A percentile compares a stretch with the other conserved stretches of the same genome.
phyloP scores from a whole-genome alignment of 177 flowering plant species.

The Vitis hybrid region DNA sequence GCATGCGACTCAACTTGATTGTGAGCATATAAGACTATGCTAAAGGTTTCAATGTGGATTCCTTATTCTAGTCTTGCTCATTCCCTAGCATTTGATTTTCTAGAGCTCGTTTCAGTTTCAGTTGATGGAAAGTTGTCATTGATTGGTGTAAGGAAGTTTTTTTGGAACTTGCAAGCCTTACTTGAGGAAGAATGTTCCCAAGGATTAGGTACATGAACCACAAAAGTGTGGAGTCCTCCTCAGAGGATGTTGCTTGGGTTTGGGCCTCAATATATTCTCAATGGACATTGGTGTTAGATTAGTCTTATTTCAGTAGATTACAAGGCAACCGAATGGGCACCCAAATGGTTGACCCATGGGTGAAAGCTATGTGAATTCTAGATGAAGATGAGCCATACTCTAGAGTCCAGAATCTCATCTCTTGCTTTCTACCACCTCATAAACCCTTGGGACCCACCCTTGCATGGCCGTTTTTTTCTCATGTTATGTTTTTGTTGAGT shows the following conservation, averaged over 20 bases:
- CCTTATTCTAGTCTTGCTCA: conserved; percentile 73
- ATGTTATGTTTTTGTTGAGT: too few species aligned
- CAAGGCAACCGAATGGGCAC: too few species aligned
- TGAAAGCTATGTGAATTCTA: too few species aligned
- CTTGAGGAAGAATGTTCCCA: conserved; percentile 14
- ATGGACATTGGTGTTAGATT: conserved; percentile 66
- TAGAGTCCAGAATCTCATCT: too few species aligned
- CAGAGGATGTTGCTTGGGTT: conserved; percentile 91
- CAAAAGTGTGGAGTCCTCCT: conserved; percentile 61
- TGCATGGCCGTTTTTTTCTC: too few species aligned
- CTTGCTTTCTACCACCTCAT: too few species aligned
- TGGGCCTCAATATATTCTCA: conserved; percentile 59
- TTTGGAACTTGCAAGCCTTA: conserved; percentile 38
- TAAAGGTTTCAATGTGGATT: conserved; percentile 62
- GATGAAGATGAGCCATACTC: too few species aligned
- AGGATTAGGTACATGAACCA: conserved; percentile 11
- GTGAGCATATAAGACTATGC: too few species aligned
- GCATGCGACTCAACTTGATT: too few species aligned
- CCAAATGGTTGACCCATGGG: too few species aligned
- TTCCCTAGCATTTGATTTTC: conserved; percentile 93
- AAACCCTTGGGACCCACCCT: too few species aligned
- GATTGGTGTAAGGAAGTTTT: conserved; percentile 70
- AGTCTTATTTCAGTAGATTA: too few species aligned
- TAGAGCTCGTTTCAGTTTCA: conserved; percentile 92
- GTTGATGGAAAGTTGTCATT: conserved; percentile 81